Evolutionary conservation across 306 rosid genomes (phyloP).

Genomic region (Inga oerstediana): DNA sequence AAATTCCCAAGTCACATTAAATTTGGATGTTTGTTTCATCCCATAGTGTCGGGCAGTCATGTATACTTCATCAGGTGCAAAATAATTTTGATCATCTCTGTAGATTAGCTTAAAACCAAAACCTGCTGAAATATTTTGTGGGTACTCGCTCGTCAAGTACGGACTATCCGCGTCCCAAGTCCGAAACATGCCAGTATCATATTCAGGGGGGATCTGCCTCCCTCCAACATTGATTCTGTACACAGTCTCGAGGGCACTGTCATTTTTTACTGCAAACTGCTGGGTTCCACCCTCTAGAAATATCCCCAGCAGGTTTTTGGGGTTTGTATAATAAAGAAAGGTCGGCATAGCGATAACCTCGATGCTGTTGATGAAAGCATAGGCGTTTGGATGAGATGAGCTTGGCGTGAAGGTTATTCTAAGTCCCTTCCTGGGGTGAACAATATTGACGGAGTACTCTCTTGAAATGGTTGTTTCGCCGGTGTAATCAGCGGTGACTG

Average conservation of each 20-base stretch:
- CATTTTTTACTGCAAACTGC: neutral
- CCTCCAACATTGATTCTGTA: neutral
- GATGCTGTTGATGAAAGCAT: neutral
- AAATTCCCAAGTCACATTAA: too few relatives aligned
- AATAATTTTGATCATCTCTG: too few relatives aligned
- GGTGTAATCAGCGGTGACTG: neutral
- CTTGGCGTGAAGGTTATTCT: conserved; percentile 30
- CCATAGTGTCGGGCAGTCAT: too few relatives aligned
- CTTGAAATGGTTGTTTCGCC: neutral
- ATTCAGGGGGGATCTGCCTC: too few relatives aligned
- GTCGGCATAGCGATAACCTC: neutral
- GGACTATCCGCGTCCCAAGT: too few relatives aligned
- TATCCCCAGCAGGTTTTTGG: neutral
- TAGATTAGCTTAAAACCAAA: too few relatives aligned
- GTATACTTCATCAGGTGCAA: too few relatives aligned
- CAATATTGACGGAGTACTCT: conserved; percentile 21
- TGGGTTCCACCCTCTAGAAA: neutral
- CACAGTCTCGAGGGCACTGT: neutral
- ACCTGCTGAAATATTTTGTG: too few relatives aligned
- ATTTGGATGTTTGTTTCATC: too few relatives aligned
- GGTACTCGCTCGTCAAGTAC: too few relatives aligned
- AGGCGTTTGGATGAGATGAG: neutral
- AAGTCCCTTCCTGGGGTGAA: conserved; percentile 17
- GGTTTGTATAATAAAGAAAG: neutral
- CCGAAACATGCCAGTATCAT: too few relatives aligned